Conservation (phyloP, 768 basidiomycete species). For the button mushroom (Agaricus bisporus) region DNA sequence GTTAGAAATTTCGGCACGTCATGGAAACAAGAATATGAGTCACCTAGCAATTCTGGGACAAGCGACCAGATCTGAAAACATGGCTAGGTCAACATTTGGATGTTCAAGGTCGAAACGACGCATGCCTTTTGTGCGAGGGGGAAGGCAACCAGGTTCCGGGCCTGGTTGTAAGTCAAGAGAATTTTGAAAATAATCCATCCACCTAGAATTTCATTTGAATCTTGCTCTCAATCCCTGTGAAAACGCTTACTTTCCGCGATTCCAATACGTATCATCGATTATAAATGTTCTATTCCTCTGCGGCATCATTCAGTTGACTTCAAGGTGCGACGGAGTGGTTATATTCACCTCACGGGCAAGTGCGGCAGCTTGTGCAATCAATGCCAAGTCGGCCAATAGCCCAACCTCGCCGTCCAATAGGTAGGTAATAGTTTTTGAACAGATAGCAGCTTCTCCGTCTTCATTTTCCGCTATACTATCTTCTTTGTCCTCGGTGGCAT, state of each 20-base stretch:
- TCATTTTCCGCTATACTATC: conserved; percentile 1
- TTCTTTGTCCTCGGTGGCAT: conserved; percentile 20
- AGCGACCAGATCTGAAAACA: conserved; percentile 54
- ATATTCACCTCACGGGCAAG: conserved; percentile 55
- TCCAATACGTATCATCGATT: conserved; percentile 67
- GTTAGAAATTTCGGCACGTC: background rate
- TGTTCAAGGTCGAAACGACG: background rate
- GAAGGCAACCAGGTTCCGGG: conserved; percentile 55
- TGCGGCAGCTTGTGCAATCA: conserved; percentile 62
- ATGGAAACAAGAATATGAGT: conserved; percentile 12
- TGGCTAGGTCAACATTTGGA: conserved; percentile 4
- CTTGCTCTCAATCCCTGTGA: background rate
- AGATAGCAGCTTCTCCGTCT: conserved; percentile 25
- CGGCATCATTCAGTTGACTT: background rate
- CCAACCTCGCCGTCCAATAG: conserved; percentile 64
- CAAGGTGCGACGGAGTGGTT: background rate
- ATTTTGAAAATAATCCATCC: conserved; percentile 61
- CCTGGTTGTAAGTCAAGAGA: conserved; percentile 48
- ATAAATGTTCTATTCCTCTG: conserved; percentile 63
- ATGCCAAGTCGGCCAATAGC: conserved; percentile 56
- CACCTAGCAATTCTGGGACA: conserved; percentile 66
- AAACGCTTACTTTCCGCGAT: conserved; percentile 56
- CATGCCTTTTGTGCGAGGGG: conserved; percentile 60
- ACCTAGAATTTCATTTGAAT: conserved; percentile 30
- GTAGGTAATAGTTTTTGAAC: conserved; percentile 65